A percentile compares a stretch with the other conserved stretches of the same genome.
Evolutionary conservation across 441 rosid species (phyloP).

Genomic region (Populus hybrid): DNA sequence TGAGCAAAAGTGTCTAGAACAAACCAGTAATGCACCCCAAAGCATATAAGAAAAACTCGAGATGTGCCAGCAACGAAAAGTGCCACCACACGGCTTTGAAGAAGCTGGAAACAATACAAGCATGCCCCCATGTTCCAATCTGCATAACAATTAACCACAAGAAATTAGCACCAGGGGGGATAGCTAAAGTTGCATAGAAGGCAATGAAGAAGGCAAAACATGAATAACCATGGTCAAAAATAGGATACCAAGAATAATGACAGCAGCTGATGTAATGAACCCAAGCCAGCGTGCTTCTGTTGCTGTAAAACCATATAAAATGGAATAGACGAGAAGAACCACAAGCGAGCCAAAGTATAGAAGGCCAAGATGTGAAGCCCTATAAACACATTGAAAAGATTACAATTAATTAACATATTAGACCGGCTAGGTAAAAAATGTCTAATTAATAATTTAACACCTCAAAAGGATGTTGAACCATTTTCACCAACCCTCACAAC

Average conservation of each 20-base stretch:
- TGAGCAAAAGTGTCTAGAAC: conserved; percentile 32
- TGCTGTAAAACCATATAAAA: conserved; percentile 93
- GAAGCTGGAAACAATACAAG: conserved; percentile 96
- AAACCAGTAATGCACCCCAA: conserved; percentile 99
- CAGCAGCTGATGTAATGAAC: conserved; percentile 93
- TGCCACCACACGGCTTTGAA: conserved; percentile 82
- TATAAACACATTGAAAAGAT: conserved; percentile 33
- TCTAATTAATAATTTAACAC: not conserved
- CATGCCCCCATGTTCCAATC: conserved; percentile 99
- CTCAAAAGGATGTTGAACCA: not conserved
- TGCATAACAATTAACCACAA: conserved; percentile 32
- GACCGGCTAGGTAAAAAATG: not conserved
- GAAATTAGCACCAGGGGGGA: conserved; percentile 23
- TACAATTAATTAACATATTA: conserved; percentile 4
- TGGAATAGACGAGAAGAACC: conserved; percentile 91
- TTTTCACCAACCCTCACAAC: not conserved
- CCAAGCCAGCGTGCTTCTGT: conserved; percentile 98
- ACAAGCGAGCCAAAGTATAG: conserved; percentile 87
- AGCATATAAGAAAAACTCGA: conserved; percentile 95
- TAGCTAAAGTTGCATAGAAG: conserved; percentile 21
- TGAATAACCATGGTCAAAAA: conserved; percentile 12
- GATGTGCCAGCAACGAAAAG: conserved; percentile 94
- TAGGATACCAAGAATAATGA: conserved; percentile 84
- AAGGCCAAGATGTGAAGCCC: conserved; percentile 98
- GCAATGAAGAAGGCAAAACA: conserved; percentile 11